Evolutionary conservation across 192 early-diverging fungal species (phyloP).

Genomic region (Powellomyces hirtus): DNA sequence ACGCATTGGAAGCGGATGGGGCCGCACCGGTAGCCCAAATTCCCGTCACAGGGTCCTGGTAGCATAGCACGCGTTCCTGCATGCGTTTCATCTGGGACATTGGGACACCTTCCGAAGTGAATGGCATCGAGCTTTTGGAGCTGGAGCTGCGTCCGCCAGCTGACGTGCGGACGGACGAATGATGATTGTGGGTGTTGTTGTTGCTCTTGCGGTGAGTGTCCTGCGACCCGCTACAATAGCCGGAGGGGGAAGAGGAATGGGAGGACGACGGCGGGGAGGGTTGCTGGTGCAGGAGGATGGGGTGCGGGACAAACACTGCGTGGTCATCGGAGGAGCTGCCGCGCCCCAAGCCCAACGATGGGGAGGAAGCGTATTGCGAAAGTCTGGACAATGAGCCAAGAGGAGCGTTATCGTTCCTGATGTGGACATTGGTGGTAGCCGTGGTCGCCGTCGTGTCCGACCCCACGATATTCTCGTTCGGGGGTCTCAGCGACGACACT

Average conservation of each 20-base stretch:
- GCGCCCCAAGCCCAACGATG: background rate
- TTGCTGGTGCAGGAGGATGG: no score
- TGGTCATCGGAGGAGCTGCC: no score
- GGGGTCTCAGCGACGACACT: background rate
- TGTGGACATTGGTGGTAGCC: no score
- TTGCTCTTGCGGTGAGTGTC: background rate
- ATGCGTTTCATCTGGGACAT: constrained; percentile 16
- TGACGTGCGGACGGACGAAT: background rate
- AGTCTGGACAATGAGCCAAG: no score
- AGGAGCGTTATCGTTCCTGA: no score
- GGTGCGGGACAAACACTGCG: constrained; percentile 1
- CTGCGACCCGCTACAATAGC: background rate
- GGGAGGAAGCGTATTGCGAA: no score
- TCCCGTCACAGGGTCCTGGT: constrained; percentile 11
- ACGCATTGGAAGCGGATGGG: no score
- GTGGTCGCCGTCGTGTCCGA: no score
- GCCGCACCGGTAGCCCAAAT: constrained; percentile 4
- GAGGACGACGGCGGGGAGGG: no score
- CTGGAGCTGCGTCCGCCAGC: background rate
- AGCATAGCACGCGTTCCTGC: constrained; percentile 5
- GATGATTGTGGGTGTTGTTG: no score
- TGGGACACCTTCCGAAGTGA: background rate
- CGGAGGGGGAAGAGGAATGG: no score
- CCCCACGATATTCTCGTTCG: no score
- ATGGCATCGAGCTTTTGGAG: background rate